These are phyloP conservation scores for Cydonia oblonga DNA, from an alignment of 331 rosid genomes.

Conservation along the genomic window DNA sequence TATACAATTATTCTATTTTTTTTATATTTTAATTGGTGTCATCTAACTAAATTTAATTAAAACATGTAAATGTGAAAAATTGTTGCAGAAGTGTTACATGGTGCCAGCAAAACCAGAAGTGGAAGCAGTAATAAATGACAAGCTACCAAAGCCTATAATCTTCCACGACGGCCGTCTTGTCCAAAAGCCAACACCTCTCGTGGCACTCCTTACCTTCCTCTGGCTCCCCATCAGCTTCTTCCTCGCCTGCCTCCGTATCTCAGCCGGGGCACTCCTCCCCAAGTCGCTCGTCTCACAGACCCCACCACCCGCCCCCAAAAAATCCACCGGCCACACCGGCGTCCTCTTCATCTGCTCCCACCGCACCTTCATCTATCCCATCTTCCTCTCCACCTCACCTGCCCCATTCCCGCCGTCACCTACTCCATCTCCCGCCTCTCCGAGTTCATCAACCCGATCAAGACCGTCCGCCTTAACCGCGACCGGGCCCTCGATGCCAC, in stretches of 20 bases:
- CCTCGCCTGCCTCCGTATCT: conserved; percentile 51
- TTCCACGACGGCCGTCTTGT: conserved; percentile 79
- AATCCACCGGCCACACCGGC: conserved; percentile 23
- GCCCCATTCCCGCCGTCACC: conserved; percentile 62
- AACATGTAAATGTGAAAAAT: background rate
- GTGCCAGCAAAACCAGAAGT: conserved; percentile 31
- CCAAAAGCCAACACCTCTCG: conserved; percentile 54
- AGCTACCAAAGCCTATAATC: conserved; percentile 64
- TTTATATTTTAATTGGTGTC: background rate
- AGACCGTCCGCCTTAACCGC: conserved; percentile 49
- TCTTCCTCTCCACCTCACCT: conserved; percentile 74
- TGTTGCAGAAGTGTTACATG: conserved; percentile 50
- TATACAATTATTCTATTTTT: too few relatives aligned
- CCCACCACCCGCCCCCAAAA: conserved; percentile 43
- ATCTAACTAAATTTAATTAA: background rate
- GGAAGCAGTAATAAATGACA: conserved; percentile 31
- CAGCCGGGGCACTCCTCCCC: conserved; percentile 56
- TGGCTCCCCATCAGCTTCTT: conserved; percentile 67
- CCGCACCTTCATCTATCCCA: conserved; percentile 66
- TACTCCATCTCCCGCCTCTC: conserved; percentile 77
- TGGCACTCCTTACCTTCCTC: conserved; percentile 45
- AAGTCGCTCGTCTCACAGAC: conserved; percentile 45
- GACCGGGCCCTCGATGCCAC: conserved; percentile 48
- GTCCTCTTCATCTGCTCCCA: conserved; percentile 79
- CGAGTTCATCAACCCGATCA: conserved; percentile 62